Percentiles rank a stretch among this genome's conserved stretches.
Conservation (phyloP, 345 rosid species). For the Pelargonium nanum region DNA sequence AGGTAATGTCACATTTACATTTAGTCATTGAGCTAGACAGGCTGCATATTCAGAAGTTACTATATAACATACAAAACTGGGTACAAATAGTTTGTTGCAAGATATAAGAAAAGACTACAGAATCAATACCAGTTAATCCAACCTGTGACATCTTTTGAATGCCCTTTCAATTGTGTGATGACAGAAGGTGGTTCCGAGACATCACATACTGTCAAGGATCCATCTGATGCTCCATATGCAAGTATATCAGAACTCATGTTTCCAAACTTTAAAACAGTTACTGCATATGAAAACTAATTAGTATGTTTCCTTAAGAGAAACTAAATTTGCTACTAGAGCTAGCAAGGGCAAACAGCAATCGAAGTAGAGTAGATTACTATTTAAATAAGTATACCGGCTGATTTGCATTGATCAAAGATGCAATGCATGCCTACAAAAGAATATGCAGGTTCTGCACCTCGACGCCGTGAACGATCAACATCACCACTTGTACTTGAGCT, state of each 20-base stretch:
- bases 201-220: constrained; percentile 69
- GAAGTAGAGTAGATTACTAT: neutral
- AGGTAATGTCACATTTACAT: neutral
- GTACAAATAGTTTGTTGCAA: neutral
- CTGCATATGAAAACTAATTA: constrained; percentile 35
- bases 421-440: constrained; percentile 98
- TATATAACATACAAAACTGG: neutral
- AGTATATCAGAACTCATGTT: constrained; percentile 88
- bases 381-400: constrained; percentile 46
- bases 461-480: constrained; percentile 42
- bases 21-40: neutral
- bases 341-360: constrained; percentile 10
- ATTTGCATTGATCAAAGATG: constrained; percentile 91
- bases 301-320: constrained; percentile 5
- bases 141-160: constrained; percentile 99
- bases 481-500: constrained; percentile 84
- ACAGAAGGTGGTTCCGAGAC: constrained; percentile 72
- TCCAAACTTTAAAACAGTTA: constrained; percentile 92
- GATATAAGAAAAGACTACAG: constrained; percentile 27
- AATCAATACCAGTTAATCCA: constrained; percentile 63
- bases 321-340: neutral
- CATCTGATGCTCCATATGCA: constrained; percentile 96
- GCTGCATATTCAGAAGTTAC: neutral
- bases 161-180: constrained; percentile 52
- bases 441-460: constrained; percentile 65